Evolutionary conservation across 2,329 filamentous ascomycete species (phyloP), one percentile per base, ranked within the genome.

Genomic region (Ramularia endophylla): DNA sequence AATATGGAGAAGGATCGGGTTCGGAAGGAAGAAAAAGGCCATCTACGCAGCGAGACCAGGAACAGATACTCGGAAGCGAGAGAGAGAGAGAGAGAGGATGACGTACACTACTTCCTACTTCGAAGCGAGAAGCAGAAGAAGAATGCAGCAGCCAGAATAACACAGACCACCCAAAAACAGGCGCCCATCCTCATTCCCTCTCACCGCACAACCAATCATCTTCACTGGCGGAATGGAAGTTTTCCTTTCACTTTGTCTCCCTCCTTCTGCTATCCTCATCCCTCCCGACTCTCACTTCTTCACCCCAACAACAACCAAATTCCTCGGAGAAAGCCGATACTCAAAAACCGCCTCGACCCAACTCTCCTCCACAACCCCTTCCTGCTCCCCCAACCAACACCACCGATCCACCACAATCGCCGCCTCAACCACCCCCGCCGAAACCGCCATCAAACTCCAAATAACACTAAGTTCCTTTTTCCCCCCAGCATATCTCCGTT

Each of bases 301-400:
- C 36, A 97, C 75, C 1, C 90, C 92, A 20, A 97, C 89, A 3
- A 98, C 85, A 2, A 94, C 90, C 57, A 97, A 64, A 65, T 98
- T 97, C 48, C 92, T 74, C 35, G 92, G 92, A 61, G 88, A 95
- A 59, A 84, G 67, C 27, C 67, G 70, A 63, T 94, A 95, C 52
- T 94, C 87, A 68, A 97, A 97, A 4, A 95, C 88, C 1, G 85
- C 74, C 68, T 97, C 87, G 4, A 95, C 89, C 92, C 92, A 98
- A 45, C 81, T 84, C 50, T 84, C 75, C 50, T 76, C 81, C 5
- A 82, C 68, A n/a, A n/a, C 22, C 30, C 83, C 76, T 36, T 68
- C 57, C 53, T 94, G 85, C 67, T 98, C 90, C 43, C 72, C 76
- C 52, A 98, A 69, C 67, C 83, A 98, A 47, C 85, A 69, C 85